These are phyloP conservation scores for Davidsoniella virescens DNA, from an alignment of 2,329 filamentous ascomycete species.

Conservation along the genomic window DNA sequence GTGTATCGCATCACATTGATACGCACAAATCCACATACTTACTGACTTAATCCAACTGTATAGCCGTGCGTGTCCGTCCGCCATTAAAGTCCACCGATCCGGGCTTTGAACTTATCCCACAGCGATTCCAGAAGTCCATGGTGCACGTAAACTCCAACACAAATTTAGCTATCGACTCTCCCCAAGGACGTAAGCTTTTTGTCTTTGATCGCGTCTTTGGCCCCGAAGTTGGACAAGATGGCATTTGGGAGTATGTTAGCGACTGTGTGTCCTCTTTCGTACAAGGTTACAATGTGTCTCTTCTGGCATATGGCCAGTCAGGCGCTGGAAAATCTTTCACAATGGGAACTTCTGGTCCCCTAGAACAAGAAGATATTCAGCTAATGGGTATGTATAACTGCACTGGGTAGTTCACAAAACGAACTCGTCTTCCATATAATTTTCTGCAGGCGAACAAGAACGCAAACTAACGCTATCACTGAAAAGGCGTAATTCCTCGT, in stretches of 20 bases:
- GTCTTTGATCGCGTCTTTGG: slow-evolving; percentile 92
- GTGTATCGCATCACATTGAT: neutral
- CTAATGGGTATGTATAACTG: slow-evolving; percentile 53
- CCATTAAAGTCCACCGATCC: slow-evolving; percentile 71
- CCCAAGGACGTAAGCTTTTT: slow-evolving; percentile 86
- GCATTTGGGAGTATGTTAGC: slow-evolving; percentile 82
- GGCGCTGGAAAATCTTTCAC: slow-evolving; percentile 97
- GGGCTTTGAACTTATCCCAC: slow-evolving; percentile 85
- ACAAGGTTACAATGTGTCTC: slow-evolving; percentile 95
- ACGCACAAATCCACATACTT: neutral
- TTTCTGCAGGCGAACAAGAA: neutral
- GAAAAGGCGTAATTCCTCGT: slow-evolving; percentile 77
- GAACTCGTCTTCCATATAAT: neutral
- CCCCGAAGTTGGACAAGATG: slow-evolving; percentile 68
- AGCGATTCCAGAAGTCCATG: slow-evolving; percentile 85
- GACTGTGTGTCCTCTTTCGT: slow-evolving; percentile 83
- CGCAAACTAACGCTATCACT: slow-evolving; percentile 6
- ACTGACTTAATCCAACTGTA: slow-evolving; percentile 1
- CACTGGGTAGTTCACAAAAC: too few relatives aligned
- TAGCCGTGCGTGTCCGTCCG: slow-evolving; percentile 85
- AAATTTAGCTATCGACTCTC: slow-evolving; percentile 73
- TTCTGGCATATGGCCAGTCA: slow-evolving; percentile 92
- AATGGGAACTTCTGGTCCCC: slow-evolving; percentile 86
- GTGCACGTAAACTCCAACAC: slow-evolving; percentile 79
- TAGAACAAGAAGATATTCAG: slow-evolving; percentile 53